Evolutionary conservation across 148 eudicot genomes (phyloP), one percentile per base, ranked within the genome.

Genomic region (Talinum fruticosum): DNA sequence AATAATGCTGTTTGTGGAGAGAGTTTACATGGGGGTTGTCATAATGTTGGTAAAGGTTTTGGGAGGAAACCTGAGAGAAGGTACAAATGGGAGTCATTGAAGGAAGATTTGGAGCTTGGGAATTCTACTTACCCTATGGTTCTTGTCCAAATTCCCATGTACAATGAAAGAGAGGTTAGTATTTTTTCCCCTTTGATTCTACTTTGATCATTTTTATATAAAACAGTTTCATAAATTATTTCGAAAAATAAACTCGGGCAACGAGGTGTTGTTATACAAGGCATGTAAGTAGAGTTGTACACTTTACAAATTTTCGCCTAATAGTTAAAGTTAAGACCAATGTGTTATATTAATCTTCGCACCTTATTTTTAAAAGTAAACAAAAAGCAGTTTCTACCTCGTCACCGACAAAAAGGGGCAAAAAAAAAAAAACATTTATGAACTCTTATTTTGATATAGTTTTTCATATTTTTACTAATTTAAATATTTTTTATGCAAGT

Each of bases 101-200:
- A 87, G 72, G 96, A 89, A 38, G 96, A 91, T 80, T 23, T 89
- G 72, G 96, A 91, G 84, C 75, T 85, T 53, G 96, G 89, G 8
- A 87, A 79, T 80, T 85, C 73, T 8, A 88, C 68, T 68, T 89
- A 83, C 28, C 96, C 96, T 41, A 87, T 86, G 88, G 96, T 91
- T 34, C 85, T 91, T 36, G 89, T 91, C 64, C 96, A 91, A 82
- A 88, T 91, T 49, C 96, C 93, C 34, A 91, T 91, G 96, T 91
- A 78, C 75, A 91, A 91, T 47, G 96, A 91, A 74, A 85, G 80
- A 75, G 96, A 91, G 92, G 96, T 91, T 15, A 53, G 35, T 14
- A 35, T 62, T 53, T 54, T 23, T 41, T 71, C 24, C 21, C 18
- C 16, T 66, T 66, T 32, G 2, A 14, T 14, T 29, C 18, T 32